Base-by-base conservation (phyloP, 2,329 filamentous ascomycete genomes). In the Colletotrichum chlorophyti region DNA sequence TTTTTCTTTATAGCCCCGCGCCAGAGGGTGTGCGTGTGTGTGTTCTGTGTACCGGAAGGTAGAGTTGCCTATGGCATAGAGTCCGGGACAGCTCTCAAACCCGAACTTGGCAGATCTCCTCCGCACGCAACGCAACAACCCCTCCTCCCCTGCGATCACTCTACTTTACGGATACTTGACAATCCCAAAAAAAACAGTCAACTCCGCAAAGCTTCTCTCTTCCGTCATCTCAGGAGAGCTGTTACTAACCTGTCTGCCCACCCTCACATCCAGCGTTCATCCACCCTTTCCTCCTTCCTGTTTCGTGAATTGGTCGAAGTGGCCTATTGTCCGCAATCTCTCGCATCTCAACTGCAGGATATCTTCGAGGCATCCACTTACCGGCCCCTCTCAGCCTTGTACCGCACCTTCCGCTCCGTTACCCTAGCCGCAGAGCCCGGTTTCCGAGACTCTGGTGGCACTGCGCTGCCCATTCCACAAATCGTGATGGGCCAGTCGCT, bases 401-500 rank as follows among this genome's bases (percentile, higher is more conserved):
- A 17, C 42, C n/a, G 12, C 24, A 14, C 12, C 12, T 8, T 27
- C 35, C 23, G 11, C 7, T 24, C n/a, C 29, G 15, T 58, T 29
- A 3, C n/a, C 26, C 27, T n/a, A 17, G 29, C 17, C 29, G 23
- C 41, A 35, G 50, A 29, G 15, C 26, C 27, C 14, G 23, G 14
- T 32, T 7, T 9, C 37, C 42, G 32, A 24, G 32, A 41, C 14
- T 35, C 11, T 42, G 42, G 49, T 59, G 58, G 42, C 58, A 52
- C 32, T 26, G 21, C 31, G 48, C 53, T 49, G 21, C 43, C 53
- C 57, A 21, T 55, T 41, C 35, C 29, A 34, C 42, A 23, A 31
- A 32, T 53, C 52, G 53, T 61, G 35, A 51, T 58, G 53, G 53
- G 32, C 42, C 32, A 32, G 42, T 46, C n/a, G 51, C 34, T n/a